These are phyloP conservation scores for Cryptococcus amylolentus DNA, from an alignment of 1,284 basidiomycete species.

Conservation along the genomic window DNA sequence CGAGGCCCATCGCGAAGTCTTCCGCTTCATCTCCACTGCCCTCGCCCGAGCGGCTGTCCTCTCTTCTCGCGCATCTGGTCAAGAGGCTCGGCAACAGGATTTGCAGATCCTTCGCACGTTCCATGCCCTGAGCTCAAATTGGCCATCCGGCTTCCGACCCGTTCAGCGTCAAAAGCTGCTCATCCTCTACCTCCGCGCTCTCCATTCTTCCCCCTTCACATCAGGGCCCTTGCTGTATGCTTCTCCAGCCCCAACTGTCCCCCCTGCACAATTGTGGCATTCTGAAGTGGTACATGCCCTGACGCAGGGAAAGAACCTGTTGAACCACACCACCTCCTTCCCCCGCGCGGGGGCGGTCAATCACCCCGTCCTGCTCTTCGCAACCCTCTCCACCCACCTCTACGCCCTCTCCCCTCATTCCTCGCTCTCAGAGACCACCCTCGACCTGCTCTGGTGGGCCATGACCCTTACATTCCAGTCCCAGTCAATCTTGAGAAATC, in stretches of 20 bases:
- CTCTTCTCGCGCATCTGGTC: constrained; percentile 45
- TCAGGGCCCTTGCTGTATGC: constrained; percentile 15
- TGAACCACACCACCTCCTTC: constrained; percentile 68
- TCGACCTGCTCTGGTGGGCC: constrained; percentile 81
- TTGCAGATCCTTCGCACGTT: constrained; percentile 61
- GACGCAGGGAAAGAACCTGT: constrained; percentile 64
- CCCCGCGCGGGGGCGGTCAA: constrained; percentile 82
- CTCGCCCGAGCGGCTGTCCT: constrained; percentile 48
- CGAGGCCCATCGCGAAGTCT: constrained; percentile 41
- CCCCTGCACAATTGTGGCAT: constrained; percentile 58
- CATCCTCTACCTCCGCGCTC: constrained; percentile 66
- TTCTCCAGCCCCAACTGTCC: background rate
- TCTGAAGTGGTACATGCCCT: constrained; percentile 62
- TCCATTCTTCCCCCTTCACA: constrained; percentile 38
- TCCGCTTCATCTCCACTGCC: constrained; percentile 41
- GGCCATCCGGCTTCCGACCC: constrained; percentile 71
- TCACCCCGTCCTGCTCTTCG: constrained; percentile 72
- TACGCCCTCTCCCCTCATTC: constrained; percentile 8
- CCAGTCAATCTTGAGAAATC: constrained; percentile 73
- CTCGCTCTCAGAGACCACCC: constrained; percentile 17
- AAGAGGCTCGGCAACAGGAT: constrained; percentile 32
- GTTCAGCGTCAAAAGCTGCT: constrained; percentile 67
- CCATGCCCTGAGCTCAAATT: constrained; percentile 63
- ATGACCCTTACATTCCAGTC: constrained; percentile 89
- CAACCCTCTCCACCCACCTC: constrained; percentile 64